These are phyloP conservation scores for Platanthera zijinensis DNA, from an alignment of 106 monocot species.

Conservation along the genomic window DNA sequence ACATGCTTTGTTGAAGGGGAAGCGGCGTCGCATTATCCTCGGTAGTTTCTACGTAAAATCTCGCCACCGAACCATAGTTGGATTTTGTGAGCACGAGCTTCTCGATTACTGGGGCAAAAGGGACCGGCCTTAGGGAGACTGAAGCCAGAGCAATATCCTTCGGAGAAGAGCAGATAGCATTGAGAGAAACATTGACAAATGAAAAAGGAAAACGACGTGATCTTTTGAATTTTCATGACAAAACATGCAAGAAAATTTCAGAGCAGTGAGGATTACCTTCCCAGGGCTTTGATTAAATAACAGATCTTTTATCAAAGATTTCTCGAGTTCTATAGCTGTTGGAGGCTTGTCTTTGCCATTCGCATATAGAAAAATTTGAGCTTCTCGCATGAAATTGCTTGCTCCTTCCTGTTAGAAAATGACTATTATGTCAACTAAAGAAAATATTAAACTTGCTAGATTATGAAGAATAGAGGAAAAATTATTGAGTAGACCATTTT, in stretches of 20 bases:
- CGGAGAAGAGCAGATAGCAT: not conserved
- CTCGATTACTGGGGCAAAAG: slow-evolving; percentile 80
- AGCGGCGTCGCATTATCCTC: slow-evolving; percentile 74
- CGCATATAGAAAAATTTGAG: slow-evolving; percentile 67
- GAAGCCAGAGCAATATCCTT: slow-evolving; percentile 86
- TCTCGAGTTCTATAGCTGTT: slow-evolving; percentile 84
- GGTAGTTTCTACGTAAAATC: slow-evolving; percentile 69
- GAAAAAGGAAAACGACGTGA: too few relatives aligned
- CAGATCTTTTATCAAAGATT: slow-evolving; percentile 52
- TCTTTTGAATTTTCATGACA: too few relatives aligned
- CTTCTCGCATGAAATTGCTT: slow-evolving; percentile 53
- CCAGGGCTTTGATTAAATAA: slow-evolving; percentile 84
- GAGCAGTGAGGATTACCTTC: slow-evolving; percentile 37
- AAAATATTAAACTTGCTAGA: too few relatives aligned
- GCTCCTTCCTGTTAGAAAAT: slow-evolving; percentile 34
- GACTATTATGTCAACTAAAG: too few relatives aligned
- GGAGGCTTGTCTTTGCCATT: slow-evolving; percentile 75
- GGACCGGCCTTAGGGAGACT: slow-evolving; percentile 80
- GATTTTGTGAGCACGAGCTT: slow-evolving; percentile 54
- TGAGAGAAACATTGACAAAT: not conserved
- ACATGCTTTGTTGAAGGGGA: slow-evolving; percentile 64
- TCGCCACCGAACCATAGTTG: slow-evolving; percentile 64
- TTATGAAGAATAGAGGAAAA: too few relatives aligned
- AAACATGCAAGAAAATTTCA: too few relatives aligned
- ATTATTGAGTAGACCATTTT: too few relatives aligned